Percentiles rank a stretch among this genome's conserved stretches.
These are phyloP conservation scores for Colletotrichum theobromicola DNA, from an alignment of 2,329 filamentous ascomycete species.

Conservation along the genomic window DNA sequence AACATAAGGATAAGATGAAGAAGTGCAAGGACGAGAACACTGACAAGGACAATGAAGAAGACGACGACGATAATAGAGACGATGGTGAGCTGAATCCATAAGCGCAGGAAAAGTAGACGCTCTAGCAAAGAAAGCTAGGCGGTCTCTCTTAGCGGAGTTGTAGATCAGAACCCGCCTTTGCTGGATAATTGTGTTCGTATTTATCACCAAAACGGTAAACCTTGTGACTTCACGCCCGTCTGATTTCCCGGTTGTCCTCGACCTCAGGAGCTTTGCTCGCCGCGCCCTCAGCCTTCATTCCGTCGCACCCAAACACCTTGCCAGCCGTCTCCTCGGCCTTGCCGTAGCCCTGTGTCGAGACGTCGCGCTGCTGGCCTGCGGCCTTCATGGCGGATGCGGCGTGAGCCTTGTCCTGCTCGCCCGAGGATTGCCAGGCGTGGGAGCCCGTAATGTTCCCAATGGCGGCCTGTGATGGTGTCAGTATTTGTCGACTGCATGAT, in stretches of 20 bases:
- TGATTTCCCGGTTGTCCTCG: neutral
- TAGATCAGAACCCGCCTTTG: neutral
- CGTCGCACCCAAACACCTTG: slow-evolving; percentile 68
- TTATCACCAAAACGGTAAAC: neutral
- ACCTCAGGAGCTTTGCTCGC: slow-evolving; percentile 46
- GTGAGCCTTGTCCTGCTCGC: slow-evolving; percentile 67
- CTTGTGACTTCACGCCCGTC: neutral
- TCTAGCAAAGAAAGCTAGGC: too few species aligned
- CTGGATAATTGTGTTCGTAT: accelerated
- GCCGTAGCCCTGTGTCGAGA: slow-evolving; percentile 59
- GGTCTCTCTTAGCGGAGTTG: too few species aligned
- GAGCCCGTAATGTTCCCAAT: slow-evolving; percentile 68
- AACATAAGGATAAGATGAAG: too few species aligned
- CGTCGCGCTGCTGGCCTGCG: slow-evolving; percentile 61
- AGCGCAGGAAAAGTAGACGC: too few species aligned
- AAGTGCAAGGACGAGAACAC: too few species aligned
- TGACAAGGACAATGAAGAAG: too few species aligned
- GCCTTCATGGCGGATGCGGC: slow-evolving; percentile 68
- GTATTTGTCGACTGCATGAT: neutral
- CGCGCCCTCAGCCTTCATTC: slow-evolving; percentile 69
- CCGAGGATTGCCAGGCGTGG: slow-evolving; percentile 67
- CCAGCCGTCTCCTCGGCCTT: slow-evolving; percentile 70
- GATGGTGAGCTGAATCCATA: too few species aligned
- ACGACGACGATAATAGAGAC: too few species aligned
- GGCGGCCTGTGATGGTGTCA: slow-evolving; percentile 46